These are phyloP conservation scores for Wallemia ichthyophaga DNA, from an alignment of 1,284 basidiomycete species.

Conservation along the genomic window DNA sequence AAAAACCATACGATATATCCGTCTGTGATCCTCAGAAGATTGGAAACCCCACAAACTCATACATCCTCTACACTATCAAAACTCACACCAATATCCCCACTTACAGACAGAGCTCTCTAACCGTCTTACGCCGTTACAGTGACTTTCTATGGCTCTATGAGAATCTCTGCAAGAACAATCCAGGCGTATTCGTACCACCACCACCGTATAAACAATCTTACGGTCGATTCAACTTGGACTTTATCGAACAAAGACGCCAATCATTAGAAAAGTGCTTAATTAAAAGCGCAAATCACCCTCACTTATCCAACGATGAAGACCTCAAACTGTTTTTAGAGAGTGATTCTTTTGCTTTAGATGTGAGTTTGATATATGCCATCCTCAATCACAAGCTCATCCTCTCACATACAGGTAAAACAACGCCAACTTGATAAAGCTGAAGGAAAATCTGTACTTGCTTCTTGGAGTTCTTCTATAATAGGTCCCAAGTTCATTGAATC, in stretches of 20 bases:
- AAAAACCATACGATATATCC: constrained; percentile 24
- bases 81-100: constrained; percentile 61
- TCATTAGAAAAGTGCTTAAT: constrained; percentile 67
- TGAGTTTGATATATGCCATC: constrained; percentile 18
- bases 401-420: constrained; percentile 12
- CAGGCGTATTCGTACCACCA: constrained; percentile 85
- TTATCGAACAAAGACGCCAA: constrained; percentile 49
- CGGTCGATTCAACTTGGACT: constrained; percentile 61
- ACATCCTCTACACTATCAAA: constrained; percentile 79
- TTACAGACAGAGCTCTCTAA: constrained; percentile 50
- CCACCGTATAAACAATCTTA: constrained; percentile 85
- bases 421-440: constrained; percentile 10
- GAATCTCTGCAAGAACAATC: constrained; percentile 63
- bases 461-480: constrained; percentile 19
- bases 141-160: constrained; percentile 96
- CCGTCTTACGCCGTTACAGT: constrained; percentile 74
- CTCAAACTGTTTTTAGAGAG: constrained; percentile 62
- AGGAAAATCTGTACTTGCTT: not conserved
- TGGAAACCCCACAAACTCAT: constrained; percentile 65
- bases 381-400: not conserved
- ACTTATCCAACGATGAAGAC: constrained; percentile 52
- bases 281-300: constrained; percentile 63
- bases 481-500: constrained; percentile 70
- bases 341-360: constrained; percentile 52
- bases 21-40: constrained; percentile 82